Base-by-base conservation (phyloP, 1,284 basidiomycete species). In the Trichosporon coremiiforme region DNA sequence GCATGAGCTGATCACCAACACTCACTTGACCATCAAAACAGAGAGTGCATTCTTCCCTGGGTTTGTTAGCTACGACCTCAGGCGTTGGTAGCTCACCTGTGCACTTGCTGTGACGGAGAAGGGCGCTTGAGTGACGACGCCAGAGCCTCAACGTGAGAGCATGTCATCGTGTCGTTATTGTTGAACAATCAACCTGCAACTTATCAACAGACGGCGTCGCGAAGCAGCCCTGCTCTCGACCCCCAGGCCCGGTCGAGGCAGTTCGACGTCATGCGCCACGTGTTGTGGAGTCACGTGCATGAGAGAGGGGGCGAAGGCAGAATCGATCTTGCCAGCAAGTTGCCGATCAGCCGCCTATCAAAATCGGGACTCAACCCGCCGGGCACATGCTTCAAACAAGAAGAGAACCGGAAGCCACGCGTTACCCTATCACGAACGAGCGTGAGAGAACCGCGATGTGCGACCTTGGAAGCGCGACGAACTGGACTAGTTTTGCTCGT, bases 21-120 rank as follows among this genome's bases (percentile, higher is more conserved):
- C 78, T 76, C 33, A 91, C 94, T 87, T 96, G 93, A 77, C 89
- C 90, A 82, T 98, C 95, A 80, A 98, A 99, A 83, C 96, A 99
- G 71, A 95, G 93, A 0, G 95, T 97, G 70, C 83, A 84, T 71
- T 84, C 83, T 68, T 84, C 83, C 35, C 83, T 84, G 68, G 7
- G 4, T 2, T 12, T 15, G 69, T 71, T 20, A 70, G 68, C 55
- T 33, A 15, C 15, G 12, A 53, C 17, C 57, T 5, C 70, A 67
- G 47, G 41, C 20, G 33, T 31, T n/a, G 1, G 6, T 1, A 66
- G 72, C 80, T 72, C 57, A 84, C 82, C 82, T 74, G 70, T 84
- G 82, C 7, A 84, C 82, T 70, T 83, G 81, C 72, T 83, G 77
- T 29, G 77, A 74, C 0, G 76, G 72, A 1, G 71, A 72, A 0